Base-by-base conservation (phyloP, 352 stramenopile species). In the Globisporangium spiculum region DNA sequence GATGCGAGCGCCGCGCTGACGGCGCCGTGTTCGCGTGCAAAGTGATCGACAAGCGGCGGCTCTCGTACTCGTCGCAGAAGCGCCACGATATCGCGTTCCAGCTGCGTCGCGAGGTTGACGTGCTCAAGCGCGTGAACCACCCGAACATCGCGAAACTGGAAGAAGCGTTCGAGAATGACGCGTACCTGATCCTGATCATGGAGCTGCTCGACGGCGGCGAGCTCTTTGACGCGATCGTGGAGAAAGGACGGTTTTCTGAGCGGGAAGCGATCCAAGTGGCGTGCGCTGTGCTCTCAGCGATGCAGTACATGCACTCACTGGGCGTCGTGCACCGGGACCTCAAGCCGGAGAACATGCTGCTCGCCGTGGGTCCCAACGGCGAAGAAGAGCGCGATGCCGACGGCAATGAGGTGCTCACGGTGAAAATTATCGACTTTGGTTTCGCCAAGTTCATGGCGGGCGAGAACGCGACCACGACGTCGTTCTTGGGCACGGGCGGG, bases 341-440 rank as follows among this genome's bases (percentile, higher is more conserved):
- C 58, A 93, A 93, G 70, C 83, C 85, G 1, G 85, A 93, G 69
- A 93, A 93, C 69, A 81, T 93, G 71, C 66, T 93, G 38, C 74
- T 94, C 1, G 68, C 82, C 2, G 67, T 79, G 24, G 64, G 60
- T 8, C 73, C 62, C 6, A n/a, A 58, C 72, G 64, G 66, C 44
- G 55, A 53, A 27, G 52, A 72, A 7, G 62, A 69, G 27, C 62
- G 48, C 30, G 56, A 56, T 18, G 63, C 9, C 22, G 44, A 50
- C 5, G 24, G 30, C 38, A 50, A 63, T 7, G 67, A 67, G 26
- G 38, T 64, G 5, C 44, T 93, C 61, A 65, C 79, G 1, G 77
- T 99, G 16, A 99, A 99, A 80, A 98, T 99, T 64, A 99, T 99
- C 73, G 97, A 99, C 80, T 99, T 99, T 89, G 97, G 97, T 7